Evolutionary conservation across 768 basidiomycete species (phyloP).

Genomic region (Termitomyces sp.): DNA sequence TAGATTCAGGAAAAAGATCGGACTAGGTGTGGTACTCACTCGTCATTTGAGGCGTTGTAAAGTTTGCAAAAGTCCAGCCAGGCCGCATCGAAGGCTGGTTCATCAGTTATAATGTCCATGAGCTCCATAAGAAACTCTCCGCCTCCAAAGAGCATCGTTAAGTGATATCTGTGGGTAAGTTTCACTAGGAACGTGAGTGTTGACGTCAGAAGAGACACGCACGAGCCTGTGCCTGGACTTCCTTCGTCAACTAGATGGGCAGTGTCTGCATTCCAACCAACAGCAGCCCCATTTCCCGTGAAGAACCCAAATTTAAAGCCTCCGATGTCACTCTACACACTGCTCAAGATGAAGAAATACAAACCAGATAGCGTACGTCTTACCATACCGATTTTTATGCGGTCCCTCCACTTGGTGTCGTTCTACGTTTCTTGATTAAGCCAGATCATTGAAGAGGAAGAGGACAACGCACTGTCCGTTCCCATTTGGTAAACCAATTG

Average conservation of each 20-base stretch:
- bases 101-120: constrained; percentile 32
- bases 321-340: constrained; percentile 25
- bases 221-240: constrained; percentile 26
- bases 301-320: constrained; percentile 30
- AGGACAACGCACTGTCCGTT: constrained; percentile 22
- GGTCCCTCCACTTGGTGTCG: constrained; percentile 27
- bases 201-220: constrained; percentile 2
- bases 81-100: constrained; percentile 31
- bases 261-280: constrained; percentile 33
- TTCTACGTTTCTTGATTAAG: constrained; percentile 17
- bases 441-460: background rate
- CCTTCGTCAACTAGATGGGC: constrained; percentile 32
- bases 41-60: constrained; percentile 28
- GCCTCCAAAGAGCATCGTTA: constrained; percentile 30
- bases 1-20: background rate
- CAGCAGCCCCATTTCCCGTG: constrained; percentile 28
- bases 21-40: constrained; percentile 19
- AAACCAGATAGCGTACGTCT: background rate
- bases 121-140: constrained; percentile 34
- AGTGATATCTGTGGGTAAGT: constrained; percentile 20
- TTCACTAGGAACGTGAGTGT: background rate
- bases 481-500: constrained; percentile 36
- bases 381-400: constrained; percentile 31
- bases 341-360: background rate
- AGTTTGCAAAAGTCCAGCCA: constrained; percentile 33